phyloP scores from a whole-genome alignment of 495 filamentous ascomycete species.

The Penicillium turbatum region DNA sequence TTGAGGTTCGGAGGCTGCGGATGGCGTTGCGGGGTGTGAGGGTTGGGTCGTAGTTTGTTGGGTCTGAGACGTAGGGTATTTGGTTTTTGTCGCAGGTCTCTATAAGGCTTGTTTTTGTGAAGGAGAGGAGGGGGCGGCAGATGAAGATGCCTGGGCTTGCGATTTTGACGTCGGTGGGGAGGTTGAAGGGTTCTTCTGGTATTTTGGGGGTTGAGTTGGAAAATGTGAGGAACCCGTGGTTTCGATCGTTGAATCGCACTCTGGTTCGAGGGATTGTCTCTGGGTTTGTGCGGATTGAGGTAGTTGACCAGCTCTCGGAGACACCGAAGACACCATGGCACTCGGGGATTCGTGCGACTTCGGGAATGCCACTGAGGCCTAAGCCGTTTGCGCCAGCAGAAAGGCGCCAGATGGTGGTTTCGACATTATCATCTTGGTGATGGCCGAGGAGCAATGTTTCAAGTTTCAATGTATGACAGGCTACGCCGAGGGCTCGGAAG shows the following conservation, averaged over 20 bases:
- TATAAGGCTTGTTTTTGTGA: slow-evolving; percentile 66
- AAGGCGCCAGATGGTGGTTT: slow-evolving; percentile 78
- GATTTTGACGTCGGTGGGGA: slow-evolving; percentile 28
- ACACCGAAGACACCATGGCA: slow-evolving; percentile 70
- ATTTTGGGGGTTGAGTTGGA: background rate
- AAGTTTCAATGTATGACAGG: slow-evolving; percentile 48
- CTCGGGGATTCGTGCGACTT: slow-evolving; percentile 69
- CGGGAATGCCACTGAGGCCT: slow-evolving; percentile 68
- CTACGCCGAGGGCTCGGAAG: slow-evolving; percentile 64
- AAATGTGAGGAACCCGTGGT: slow-evolving; percentile 9
- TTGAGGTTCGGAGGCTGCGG: slow-evolving; percentile 55
- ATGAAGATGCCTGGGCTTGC: slow-evolving; percentile 68
- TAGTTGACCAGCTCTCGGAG: slow-evolving; percentile 56
- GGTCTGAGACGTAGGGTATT: slow-evolving; percentile 76
- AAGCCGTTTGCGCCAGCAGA: slow-evolving; percentile 53
- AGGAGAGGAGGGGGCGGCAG: slow-evolving; percentile 69
- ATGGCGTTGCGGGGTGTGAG: slow-evolving; percentile 77
- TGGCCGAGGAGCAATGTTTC: slow-evolving; percentile 68
- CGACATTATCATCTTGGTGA: slow-evolving; percentile 80
- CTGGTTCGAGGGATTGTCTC: background rate
- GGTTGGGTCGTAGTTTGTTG: slow-evolving; percentile 76
- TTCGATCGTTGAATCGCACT: slow-evolving; percentile 11
- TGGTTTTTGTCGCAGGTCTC: slow-evolving; percentile 63
- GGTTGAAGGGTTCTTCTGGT: background rate
- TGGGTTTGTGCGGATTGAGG: slow-evolving; percentile 6